These are phyloP conservation scores for Aspergillaceae sp. DNA, from an alignment of 2,329 filamentous ascomycete species.

Conservation along the genomic window DNA sequence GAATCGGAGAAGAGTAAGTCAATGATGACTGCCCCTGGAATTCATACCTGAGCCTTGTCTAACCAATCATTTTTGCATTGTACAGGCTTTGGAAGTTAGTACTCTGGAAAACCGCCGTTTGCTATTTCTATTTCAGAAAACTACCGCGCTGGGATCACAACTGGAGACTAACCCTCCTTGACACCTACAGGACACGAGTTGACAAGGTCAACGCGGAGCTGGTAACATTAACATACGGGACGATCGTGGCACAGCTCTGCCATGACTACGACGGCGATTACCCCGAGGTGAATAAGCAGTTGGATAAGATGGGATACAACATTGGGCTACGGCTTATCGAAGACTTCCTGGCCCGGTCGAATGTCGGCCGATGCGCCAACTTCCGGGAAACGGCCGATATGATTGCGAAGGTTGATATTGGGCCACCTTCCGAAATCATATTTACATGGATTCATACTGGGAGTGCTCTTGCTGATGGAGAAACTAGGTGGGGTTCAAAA, in stretches of 20 bases:
- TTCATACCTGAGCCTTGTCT: constrained; percentile 15
- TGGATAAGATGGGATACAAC: constrained; percentile 99
- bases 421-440: background rate
- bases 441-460: background rate
- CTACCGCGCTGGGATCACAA: no score
- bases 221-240: constrained; percentile 94
- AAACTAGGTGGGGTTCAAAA: constrained; percentile 86
- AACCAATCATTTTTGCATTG: constrained; percentile 16
- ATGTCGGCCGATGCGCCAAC: constrained; percentile 78
- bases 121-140: background rate
- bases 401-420: constrained; percentile 66
- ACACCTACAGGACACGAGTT: constrained; percentile 64
- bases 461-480: constrained; percentile 4
- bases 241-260: constrained; percentile 91
- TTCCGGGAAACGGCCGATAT: constrained; percentile 95
- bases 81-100: constrained; percentile 86
- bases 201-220: constrained; percentile 98
- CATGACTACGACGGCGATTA: constrained; percentile 95
- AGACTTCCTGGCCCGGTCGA: constrained; percentile 93
- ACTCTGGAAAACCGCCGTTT: constrained; percentile 7
- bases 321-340: constrained; percentile 94
- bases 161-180: constrained; percentile 9
- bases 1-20: constrained; percentile 66
- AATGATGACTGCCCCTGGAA: constrained; percentile 2
- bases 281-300: constrained; percentile 88